Base-by-base conservation (phyloP, 164 flowering plant species). In the Macadamia integrifolia region DNA sequence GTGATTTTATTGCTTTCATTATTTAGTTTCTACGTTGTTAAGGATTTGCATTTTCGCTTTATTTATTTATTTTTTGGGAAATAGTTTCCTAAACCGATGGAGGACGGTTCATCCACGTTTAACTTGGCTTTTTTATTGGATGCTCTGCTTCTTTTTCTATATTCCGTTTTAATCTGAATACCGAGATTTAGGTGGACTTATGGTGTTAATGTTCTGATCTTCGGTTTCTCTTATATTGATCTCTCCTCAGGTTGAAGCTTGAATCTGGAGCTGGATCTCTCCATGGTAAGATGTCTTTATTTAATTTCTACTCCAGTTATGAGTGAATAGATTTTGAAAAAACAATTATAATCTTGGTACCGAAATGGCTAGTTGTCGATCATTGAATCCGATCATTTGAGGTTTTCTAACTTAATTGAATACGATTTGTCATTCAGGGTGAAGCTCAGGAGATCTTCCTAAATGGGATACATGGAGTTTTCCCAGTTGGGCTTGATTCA, bases 361-460 rank as follows among this genome's bases (percentile, higher is more conserved):
- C 49, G 7, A 31, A 55, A 13, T 58, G 29, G 48, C 3, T 53
- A 40, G 40, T 35, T 66, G 55, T 6, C 6, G 15, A 58, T 65
- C 18, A 50, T 65, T 9, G 48, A 46, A 43, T 23, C 57, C 57
- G 15, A 53, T 53, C 57, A 6, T 53, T 53, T 1, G 17, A 14
- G 17, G 6, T 53, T 53, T 53, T 53, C 18, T 70, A 30, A 66
- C 66, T 53, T 69, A 1, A 14, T 43, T 68, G 32, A 55, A 32
- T 68, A 35, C 5, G 40, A 35, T 74, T 9, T 77, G 60, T 15
- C 71, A 23, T 48, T 52, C 71, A 92, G 98, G 98, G 96, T 40
- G 93, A 90, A 78, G 93, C 88, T 52, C 92, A 92, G 50, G 88
- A 81, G 55, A 78, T 79, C 71, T 42, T 75, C 66, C 74, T 67